phyloP scores from a whole-genome alignment of 2,329 filamentous ascomycete genomes.

The Cordyceps javanica region DNA sequence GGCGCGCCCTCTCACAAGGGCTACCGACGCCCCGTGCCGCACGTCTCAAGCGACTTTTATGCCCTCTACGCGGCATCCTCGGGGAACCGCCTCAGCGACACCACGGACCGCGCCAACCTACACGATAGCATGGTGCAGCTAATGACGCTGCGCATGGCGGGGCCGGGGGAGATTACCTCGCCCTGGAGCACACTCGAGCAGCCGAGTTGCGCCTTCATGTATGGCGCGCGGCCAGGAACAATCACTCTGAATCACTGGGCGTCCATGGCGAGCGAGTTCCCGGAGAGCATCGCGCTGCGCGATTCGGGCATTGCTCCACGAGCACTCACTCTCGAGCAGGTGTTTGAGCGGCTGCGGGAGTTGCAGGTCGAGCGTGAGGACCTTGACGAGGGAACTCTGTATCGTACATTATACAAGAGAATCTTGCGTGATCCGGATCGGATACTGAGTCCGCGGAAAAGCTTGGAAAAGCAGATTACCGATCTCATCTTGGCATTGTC shows the following conservation, averaged over 20 bases:
- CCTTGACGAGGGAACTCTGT: constrained; percentile 52
- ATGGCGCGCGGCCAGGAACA: constrained; percentile 61
- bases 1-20: constrained; percentile 54
- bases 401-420: constrained; percentile 59
- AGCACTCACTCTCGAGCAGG: constrained; percentile 50
- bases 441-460: constrained; percentile 52
- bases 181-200: constrained; percentile 71
- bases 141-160: constrained; percentile 47
- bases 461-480: constrained; percentile 64
- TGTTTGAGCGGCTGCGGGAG: constrained; percentile 54
- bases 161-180: constrained; percentile 33
- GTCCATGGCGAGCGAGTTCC: constrained; percentile 49
- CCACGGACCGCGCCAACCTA: constrained; percentile 40
- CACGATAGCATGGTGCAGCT: constrained; percentile 53
- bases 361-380: constrained; percentile 51
- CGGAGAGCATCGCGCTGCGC: constrained; percentile 50
- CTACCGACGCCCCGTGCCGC: constrained; percentile 46
- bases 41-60: constrained; percentile 50
- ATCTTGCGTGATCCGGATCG: constrained; percentile 64
- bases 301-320: constrained; percentile 55
- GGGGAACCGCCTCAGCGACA: constrained; percentile 37
- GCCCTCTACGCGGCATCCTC: constrained; percentile 45
- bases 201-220: constrained; percentile 63
- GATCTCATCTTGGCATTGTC: constrained; percentile 66
- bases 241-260: constrained; percentile 67